phyloP scores from a whole-genome alignment of 352 stramenopile genomes.

The Pythium oligandrum region DNA sequence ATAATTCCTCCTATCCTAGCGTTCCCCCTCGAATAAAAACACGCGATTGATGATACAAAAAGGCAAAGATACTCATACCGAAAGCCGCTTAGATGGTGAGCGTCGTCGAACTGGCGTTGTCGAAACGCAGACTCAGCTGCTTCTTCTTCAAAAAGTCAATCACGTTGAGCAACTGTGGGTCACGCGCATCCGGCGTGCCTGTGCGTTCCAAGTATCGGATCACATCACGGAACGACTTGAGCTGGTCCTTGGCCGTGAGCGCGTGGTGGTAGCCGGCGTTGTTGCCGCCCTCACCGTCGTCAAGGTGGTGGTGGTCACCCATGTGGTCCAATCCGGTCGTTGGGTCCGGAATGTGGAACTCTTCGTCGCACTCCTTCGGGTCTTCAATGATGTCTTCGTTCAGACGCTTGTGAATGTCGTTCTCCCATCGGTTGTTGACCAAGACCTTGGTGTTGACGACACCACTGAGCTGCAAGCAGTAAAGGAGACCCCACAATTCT shows the following conservation, averaged over 20 bases:
- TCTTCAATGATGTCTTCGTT: conserved; percentile 88
- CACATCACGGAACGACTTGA: conserved; percentile 83
- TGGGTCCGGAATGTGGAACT: conserved; percentile 73
- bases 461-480: conserved; percentile 80
- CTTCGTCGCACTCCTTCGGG: conserved; percentile 72
- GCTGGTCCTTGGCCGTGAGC: conserved; percentile 68
- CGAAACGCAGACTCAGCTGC: conserved; percentile 80
- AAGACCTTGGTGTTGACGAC: conserved; percentile 85
- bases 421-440: conserved; percentile 86
- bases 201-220: conserved; percentile 83
- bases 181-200: conserved; percentile 51
- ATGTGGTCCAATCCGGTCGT: conserved; percentile 24
- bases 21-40: too few species aligned
- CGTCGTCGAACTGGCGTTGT: conserved; percentile 78
- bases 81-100: conserved; percentile 62
- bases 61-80: too few species aligned
- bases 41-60: too few species aligned
- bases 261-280: conserved; percentile 24
- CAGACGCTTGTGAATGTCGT: conserved; percentile 85
- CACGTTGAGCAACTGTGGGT: conserved; percentile 69
- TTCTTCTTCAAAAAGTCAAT: conserved; percentile 89
- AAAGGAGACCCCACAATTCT: conserved; percentile 80
- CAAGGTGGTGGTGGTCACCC: conserved; percentile 16
- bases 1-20: too few species aligned
- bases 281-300: conserved; percentile 31